A percentile compares a stretch with the other conserved stretches of the same genome.
Conservation (phyloP, 176 grass and related monocot genomes). For the Melocanna baccifera region DNA sequence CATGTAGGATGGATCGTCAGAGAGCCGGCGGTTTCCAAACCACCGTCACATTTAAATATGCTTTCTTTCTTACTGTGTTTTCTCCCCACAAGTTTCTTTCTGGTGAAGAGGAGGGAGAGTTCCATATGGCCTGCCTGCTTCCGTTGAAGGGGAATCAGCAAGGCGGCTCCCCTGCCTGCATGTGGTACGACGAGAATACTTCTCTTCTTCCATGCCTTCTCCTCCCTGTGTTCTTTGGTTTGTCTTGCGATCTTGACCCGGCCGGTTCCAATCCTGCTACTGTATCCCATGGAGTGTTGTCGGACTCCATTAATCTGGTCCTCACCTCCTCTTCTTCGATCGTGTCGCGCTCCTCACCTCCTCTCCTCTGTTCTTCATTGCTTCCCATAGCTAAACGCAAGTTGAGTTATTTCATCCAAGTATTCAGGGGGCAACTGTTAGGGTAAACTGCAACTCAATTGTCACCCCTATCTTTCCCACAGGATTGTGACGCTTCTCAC, state of each 20-base stretch:
- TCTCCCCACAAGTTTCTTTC: not conserved
- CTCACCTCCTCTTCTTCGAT: not conserved
- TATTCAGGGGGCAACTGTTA: not conserved
- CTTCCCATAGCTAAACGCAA: not conserved
- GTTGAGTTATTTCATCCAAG: not conserved
- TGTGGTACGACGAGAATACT: too few relatives aligned
- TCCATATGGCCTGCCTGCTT: not conserved
- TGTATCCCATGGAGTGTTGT: not conserved
- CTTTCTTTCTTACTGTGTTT: not conserved
- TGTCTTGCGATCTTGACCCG: not conserved
- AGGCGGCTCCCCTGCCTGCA: too few relatives aligned
- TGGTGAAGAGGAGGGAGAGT: not conserved
- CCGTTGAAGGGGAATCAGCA: not conserved
- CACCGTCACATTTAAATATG: not conserved
- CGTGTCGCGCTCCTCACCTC: not conserved
- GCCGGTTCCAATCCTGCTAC: not conserved
- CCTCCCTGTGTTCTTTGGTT: not conserved
- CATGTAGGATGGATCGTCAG: not conserved
- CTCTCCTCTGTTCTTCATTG: not conserved
- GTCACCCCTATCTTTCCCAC: not conserved
- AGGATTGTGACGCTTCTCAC: not conserved
- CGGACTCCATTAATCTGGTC: not conserved
- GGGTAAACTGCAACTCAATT: not conserved
- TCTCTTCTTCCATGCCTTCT: not conserved
- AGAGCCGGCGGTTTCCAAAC: slow-evolving; percentile 8